phyloP scores from a whole-genome alignment of 257 asterid genomes.

The Primulina tabacum region DNA sequence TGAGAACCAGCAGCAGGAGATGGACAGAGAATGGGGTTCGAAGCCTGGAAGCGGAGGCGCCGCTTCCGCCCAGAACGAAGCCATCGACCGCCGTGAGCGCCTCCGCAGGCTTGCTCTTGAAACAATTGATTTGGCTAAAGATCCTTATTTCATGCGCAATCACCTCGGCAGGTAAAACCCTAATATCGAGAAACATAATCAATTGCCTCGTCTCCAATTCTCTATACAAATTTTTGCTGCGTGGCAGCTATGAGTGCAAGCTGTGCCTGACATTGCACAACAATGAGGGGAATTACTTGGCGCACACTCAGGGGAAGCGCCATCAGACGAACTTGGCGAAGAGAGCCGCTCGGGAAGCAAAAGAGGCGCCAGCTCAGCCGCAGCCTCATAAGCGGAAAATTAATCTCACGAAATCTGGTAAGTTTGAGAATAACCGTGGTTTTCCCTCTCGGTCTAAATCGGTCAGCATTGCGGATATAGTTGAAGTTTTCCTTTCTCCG shows the following conservation, averaged over 20 bases:
- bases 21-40: slow-evolving; percentile 99
- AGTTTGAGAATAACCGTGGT: neutral
- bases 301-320: slow-evolving; percentile 97
- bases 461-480: neutral
- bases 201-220: neutral
- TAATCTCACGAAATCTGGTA: slow-evolving; percentile 67
- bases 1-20: slow-evolving; percentile 17
- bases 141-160: slow-evolving; percentile 97
- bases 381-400: slow-evolving; percentile 95
- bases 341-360: slow-evolving; percentile 98
- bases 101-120: slow-evolving; percentile 87
- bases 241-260: slow-evolving; percentile 84
- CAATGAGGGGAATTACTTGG: slow-evolving; percentile 97
- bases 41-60: slow-evolving; percentile 99
- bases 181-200: neutral
- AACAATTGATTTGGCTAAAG: slow-evolving; percentile 91
- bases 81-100: slow-evolving; percentile 95
- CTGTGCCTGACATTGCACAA: slow-evolving; percentile 92
- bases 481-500: neutral
- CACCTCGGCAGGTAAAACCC: slow-evolving; percentile 83
- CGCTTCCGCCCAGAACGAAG: slow-evolving; percentile 95
- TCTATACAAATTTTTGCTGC: neutral
- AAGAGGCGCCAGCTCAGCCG: slow-evolving; percentile 97
- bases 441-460: neutral
- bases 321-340: slow-evolving; percentile 98